phyloP scores from a whole-genome alignment of 306 rosid species.

The Hippophae rhamnoides region DNA sequence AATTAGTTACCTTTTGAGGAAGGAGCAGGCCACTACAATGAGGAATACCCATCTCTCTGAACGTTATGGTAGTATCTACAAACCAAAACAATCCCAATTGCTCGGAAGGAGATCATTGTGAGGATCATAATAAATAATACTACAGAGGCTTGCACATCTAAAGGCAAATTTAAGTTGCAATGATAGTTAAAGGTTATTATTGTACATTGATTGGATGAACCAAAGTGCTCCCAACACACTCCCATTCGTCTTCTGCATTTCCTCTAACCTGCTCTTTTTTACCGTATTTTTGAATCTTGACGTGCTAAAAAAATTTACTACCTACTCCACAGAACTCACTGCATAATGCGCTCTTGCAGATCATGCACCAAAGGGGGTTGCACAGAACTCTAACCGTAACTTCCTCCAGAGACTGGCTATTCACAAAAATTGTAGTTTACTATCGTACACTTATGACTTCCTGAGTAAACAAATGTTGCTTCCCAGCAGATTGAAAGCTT shows the following conservation, averaged over 20 bases:
- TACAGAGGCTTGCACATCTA: constrained; percentile 28
- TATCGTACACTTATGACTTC: constrained; percentile 59
- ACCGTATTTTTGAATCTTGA: constrained; percentile 40
- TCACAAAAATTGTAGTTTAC: constrained; percentile 72
- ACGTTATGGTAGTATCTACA: neutral
- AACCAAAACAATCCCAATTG: constrained; percentile 19
- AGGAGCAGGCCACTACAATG: too few species aligned
- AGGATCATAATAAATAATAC: constrained; percentile 16
- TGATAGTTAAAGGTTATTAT: constrained; percentile 54
- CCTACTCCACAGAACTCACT: constrained; percentile 73
- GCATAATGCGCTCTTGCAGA: constrained; percentile 52
- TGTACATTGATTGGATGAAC: constrained; percentile 70
- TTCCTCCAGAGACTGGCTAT: constrained; percentile 35
- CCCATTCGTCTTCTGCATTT: constrained; percentile 46
- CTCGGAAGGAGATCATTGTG: constrained; percentile 10
- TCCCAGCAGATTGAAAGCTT: constrained; percentile 34
- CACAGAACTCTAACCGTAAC: constrained; percentile 49
- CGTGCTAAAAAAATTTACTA: constrained; percentile 75
- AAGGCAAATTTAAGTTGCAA: constrained; percentile 33
- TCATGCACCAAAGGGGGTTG: constrained; percentile 42
- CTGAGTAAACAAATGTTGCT: constrained; percentile 19
- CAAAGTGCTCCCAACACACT: constrained; percentile 49
- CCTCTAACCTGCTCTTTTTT: neutral
- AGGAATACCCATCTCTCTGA: too few species aligned
- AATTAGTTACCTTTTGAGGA: too few species aligned